Base-by-base conservation (phyloP, 768 basidiomycete genomes). In the Russula dissimulans region DNA sequence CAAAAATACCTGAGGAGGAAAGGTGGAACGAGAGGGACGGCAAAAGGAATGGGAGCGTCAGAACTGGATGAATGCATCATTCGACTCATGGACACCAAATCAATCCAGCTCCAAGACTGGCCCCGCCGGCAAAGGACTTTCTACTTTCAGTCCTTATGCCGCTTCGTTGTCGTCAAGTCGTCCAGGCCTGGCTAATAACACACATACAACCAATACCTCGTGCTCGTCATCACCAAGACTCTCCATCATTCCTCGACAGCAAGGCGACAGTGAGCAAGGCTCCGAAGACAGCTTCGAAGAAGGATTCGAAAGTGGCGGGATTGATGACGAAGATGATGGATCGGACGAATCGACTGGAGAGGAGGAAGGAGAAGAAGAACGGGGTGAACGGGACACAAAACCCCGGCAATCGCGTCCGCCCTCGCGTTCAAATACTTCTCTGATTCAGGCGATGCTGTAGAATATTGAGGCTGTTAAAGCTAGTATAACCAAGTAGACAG, bases 31-130 rank as follows among this genome's bases (percentile, higher is more conserved):
- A 50, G 57, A 59, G 58, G 43, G 45, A 29, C 48, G 52, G 26
- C 50, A 65, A 47, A 62, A 65, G 48, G 62, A 63, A 52, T 52
- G 42, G 57, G 63, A 63, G 46, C 66, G 67, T 15, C 66, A 71
- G 60, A 70, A 64, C 61, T 74, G 68, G 56, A 22, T 67, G 61
- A 60, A 64, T 66, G 41, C 55, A 22, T 39, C 56, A 17, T 34
- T 42, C 42, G 56, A 36, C 8, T n/a, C 56, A 1, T 51, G 52
- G 56, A 15, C 34, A 67, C 68, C 70, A 12, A 66, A 66, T 41
- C 73, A 68, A 45, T 63, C 50, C 31, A 70, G 29, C 17, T 60
- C 65, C 36, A 60, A 61, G 34, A 42, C 42, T 51, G 55, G 52
- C 4, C 56, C 59, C 36, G 44, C 65, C 7, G 39, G 54, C 36